Base-by-base conservation (phyloP, 805 yeast species). In the Isabelozyma gotoi region DNA sequence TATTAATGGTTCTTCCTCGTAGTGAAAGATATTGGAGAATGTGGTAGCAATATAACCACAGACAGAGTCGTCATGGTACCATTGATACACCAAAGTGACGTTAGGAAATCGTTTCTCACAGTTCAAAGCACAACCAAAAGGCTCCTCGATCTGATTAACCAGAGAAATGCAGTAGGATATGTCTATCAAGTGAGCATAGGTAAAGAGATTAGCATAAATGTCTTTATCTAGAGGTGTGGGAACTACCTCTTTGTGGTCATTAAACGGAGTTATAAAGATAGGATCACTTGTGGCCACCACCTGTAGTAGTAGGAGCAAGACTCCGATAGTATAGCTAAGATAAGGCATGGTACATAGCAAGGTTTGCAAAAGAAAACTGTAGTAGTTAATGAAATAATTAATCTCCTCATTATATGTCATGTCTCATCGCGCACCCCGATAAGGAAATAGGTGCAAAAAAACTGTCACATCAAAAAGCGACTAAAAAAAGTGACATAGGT, bases 101-200 rank as follows among this genome's bases (percentile, higher is more conserved):
- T 72, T 63, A 2, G 73, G 72, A 43, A 70, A 67, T 37, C 57
- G 44, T 10, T 44, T 43, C 16, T 62, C 62, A 45, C 77, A 72
- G 6, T 54, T 51, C 19, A 67, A 53, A 18, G 62, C 66, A 47
- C 78, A 73, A 19, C 56, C 44, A 51, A 73, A 73, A 0, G 77
- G 77, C 33, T 51, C 50, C 3, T 55, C 51, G n/a, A 73, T 61
- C 3, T 53, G 52, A 14, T 55, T 52, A 5, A 58, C 44, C 1
- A 55, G 44, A 3, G 68, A 63, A 7, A 73, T 59, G 47, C 78
- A 73, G 47, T 73, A 73, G 4, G 77, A 56, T 10, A 72, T 71
- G 45, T 73, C 77, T 19, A 69, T 61, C 24, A 73, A 56, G 47
- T 70, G 74, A 4, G 77, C 73, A 41, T 64, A 67, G 7, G 68